Evolutionary conservation across 2,329 filamentous ascomycete species (phyloP), one percentile per base, ranked within the genome.

Genomic region (Monilinia aucupariae): DNA sequence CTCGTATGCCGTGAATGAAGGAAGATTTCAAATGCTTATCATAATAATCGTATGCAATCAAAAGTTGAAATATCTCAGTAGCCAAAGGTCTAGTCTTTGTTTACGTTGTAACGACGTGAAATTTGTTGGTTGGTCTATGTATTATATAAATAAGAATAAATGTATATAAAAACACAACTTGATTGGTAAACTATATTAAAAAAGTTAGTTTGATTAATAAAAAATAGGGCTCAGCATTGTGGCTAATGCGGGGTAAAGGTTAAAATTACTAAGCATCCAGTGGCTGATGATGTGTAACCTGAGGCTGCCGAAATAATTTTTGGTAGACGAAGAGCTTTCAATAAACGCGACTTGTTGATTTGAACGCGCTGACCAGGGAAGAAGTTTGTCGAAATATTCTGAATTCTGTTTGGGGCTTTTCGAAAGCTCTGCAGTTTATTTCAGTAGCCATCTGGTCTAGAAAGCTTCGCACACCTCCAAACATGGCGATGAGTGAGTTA

Each of bases 401-500:
- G 37, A 20, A 13, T 55, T 59, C 27, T 48, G 20, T 22, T 48
- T 64, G 53, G 20, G 2, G 61, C 54, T 43, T 15, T 41, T 47
- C 34, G 17, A 56, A 49, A 62, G 39, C 47, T 62, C 56, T 22
- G 15, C 53, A 39, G 58, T 41, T 59, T 53, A 25, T 59, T 48
- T 39, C 37, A 34, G 43, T 13, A 41, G 27, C 41, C 52, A 20
- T 34, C 39, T 41, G 55, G 67, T 67, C 64, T 65, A 54, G 49
- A 41, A 64, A 66, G 63, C 65, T 64, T 64, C 61, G 55, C 12
- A 45, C 53, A 51, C 62, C 64, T 63, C 59, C 41, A 75, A 84
- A 78, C 61, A 85, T 85, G 82, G 82, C 82, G 67, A 80, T 85
- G 81, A 83, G 83, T 85, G 80, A 67, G 82, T 77, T 62, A 53